Base-by-base conservation (phyloP, 257 asterid species). In the Ocimum tenuiflorum region DNA sequence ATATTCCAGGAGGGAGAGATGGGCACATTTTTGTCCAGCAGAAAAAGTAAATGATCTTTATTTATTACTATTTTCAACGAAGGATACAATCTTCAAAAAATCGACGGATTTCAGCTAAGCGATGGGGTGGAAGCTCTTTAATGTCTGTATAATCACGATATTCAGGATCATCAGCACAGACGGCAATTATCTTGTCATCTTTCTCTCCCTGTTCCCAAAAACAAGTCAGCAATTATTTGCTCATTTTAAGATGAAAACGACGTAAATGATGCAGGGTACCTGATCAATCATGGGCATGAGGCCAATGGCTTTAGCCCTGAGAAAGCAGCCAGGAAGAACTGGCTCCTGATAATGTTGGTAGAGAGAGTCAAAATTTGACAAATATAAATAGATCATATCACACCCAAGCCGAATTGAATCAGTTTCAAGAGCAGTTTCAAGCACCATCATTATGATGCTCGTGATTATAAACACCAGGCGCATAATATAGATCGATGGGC, bases 271-370 rank as follows among this genome's bases (percentile, higher is more conserved):
- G 41, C 15, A 20, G 6, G 38, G 48, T 77, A 89, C 98, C 96
- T 91, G 96, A 74, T 92, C 96, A 70, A 87, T 92, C 98, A 92
- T 92, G 70, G 97, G 97, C 97, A 91, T 89, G 67, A 91, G 88
- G 23, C 98, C 97, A 61, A 91, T 87, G 52, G 97, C 98, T 80
- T 81, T 89, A 53, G 95, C 98, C 79, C 96, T 84, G 63, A 92
- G 96, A 73, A 92, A 85, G 91, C 95, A 87, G 33, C 98, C 97
- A 3, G 98, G 97, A 70, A 85, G 78, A 78, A 92, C 92, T 63
- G 97, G 96, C 68, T 91, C 98, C 98, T 89, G 87, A 63, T 42
- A 19, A 67, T 46, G 23, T 36, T 43, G 41, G 68, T 31, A 22
- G 64, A 70, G 65, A 60, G 27, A 33, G 65, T 61, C 33, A n/a